Evolutionary conservation across 106 monocot genomes (phyloP), one percentile per base, ranked within the genome.

Genomic region (Gastrodia elata): DNA sequence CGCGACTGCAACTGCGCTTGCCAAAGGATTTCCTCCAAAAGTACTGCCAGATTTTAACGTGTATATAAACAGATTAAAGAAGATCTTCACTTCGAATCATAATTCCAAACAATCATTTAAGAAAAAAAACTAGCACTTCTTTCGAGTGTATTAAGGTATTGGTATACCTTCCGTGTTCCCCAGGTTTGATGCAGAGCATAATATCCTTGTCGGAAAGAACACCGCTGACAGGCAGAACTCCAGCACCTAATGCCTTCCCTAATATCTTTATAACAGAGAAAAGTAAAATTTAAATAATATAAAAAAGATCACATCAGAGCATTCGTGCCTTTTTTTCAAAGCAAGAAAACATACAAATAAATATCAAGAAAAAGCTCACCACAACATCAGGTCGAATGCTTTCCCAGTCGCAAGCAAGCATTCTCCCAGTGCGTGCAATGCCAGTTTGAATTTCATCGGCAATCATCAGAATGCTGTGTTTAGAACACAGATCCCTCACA

Each of bases 371-470:
- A n/a, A n/a, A n/a, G n/a, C 59, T 83, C 75, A 96, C 98, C 84
- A 99, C 93, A 77, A 93, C 72, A 84, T 99, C 98, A 75, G 98
- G 93, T 2, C 88, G 86, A 24, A 99, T 76, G 57, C 80, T 77
- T 84, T 99, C 98, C 98, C 93, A 99, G 38, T 99, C 83, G 76
- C 90, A 91, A 46, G 93, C 98, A 37, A 99, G 68, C 84, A 93
- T 80, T 68, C 80, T 87, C 10, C 98, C 98, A 0, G 98, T 99
- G 39, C 98, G 88, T 16, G 82, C 98, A 75, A 99, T 85, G 67
- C 98, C 98, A 39, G 98, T 99, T 84, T 99, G 98, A 72, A 99
- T 93, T 78, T 99, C 98, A 80, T 99, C 98, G 73, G 88, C 98
- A 58, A 99, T 91, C 98, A 93, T 99, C 25, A 99, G 37, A 77